phyloP scores from a whole-genome alignment of 805 yeast species.

The Saccharomycopsis amapae region DNA sequence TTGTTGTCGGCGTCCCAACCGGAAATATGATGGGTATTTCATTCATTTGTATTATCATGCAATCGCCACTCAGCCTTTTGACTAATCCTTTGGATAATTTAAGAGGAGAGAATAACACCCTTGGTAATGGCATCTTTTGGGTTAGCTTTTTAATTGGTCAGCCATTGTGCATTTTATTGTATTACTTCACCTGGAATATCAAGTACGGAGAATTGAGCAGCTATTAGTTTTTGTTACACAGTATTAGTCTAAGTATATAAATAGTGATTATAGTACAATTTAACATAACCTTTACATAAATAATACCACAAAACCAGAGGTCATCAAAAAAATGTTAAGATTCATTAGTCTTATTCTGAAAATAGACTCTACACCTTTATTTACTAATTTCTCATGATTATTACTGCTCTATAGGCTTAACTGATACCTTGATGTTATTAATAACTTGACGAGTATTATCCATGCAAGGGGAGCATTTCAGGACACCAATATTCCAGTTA shows the following conservation, averaged over 20 bases:
- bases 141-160: constrained; percentile 39
- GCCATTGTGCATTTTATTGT: constrained; percentile 37
- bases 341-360: not conserved
- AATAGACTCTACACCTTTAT: not conserved
- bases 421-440: too few species aligned
- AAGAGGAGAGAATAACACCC: constrained; percentile 33
- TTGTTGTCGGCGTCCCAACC: constrained; percentile 41
- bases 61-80: constrained; percentile 34
- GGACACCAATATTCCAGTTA: too few species aligned
- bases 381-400: too few species aligned
- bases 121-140: constrained; percentile 44
- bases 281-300: not conserved
- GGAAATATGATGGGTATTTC: constrained; percentile 41
- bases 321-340: not conserved
- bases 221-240: constrained; percentile 2
- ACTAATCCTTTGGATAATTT: constrained; percentile 35
- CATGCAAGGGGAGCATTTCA: too few species aligned
- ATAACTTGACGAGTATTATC: too few species aligned
- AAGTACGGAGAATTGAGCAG: constrained; percentile 23
- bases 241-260: not conserved
- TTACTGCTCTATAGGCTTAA: too few species aligned
- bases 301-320: not conserved
- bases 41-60: constrained; percentile 36
- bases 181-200: constrained; percentile 38
- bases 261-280: not conserved